Conservation (phyloP, 1,284 basidiomycete species). For the Phylloboletellus chloephorus region DNA sequence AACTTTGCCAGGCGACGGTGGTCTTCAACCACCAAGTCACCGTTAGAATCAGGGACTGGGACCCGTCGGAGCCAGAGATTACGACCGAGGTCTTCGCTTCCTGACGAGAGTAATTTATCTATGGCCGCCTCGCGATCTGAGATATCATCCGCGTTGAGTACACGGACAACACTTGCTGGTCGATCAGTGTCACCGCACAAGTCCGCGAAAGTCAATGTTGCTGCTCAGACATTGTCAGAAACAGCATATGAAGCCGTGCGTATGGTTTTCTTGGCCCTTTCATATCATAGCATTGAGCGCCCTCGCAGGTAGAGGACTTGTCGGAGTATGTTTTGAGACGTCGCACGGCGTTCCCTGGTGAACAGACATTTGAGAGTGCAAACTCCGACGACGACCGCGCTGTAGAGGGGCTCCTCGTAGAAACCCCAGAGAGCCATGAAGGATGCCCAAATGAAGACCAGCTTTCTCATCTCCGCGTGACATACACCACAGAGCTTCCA, state of each 20-base stretch:
- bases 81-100: constrained; percentile 29
- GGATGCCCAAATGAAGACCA: constrained; percentile 29
- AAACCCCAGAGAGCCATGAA: constrained; percentile 30
- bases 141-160: constrained; percentile 26
- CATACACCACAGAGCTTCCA: constrained; percentile 33
- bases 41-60: constrained; percentile 28
- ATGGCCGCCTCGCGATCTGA: constrained; percentile 26
- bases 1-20: constrained; percentile 51
- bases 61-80: constrained; percentile 33
- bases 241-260: constrained; percentile 29
- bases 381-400: constrained; percentile 35
- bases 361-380: constrained; percentile 33
- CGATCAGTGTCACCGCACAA: constrained; percentile 35
- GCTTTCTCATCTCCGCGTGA: constrained; percentile 36
- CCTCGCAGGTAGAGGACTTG: constrained; percentile 30
- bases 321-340: constrained; percentile 25
- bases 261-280: constrained; percentile 28
- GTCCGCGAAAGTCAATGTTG: constrained; percentile 18
- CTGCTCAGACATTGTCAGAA: constrained; percentile 25
- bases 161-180: constrained; percentile 31
- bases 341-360: constrained; percentile 25
- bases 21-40: constrained; percentile 36
- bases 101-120: constrained; percentile 33
- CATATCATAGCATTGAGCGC: constrained; percentile 31
- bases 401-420: constrained; percentile 32